phyloP scores from a whole-genome alignment of 73 alveolate species.

The Blepharisma stoltei region DNA sequence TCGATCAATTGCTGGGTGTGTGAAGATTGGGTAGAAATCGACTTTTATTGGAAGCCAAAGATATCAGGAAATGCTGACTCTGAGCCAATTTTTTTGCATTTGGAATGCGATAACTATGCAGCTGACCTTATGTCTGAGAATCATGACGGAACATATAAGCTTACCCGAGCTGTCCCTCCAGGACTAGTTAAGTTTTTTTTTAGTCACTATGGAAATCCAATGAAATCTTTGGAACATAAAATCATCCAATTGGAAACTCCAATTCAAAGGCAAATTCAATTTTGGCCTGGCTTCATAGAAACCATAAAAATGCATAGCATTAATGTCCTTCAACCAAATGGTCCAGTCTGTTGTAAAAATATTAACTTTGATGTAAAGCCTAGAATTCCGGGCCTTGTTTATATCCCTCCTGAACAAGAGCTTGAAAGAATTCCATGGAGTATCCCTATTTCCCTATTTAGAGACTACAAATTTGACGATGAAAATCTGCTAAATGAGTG shows the following conservation, averaged over 20 bases:
- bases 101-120: slow-evolving; percentile 10
- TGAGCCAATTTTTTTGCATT: slow-evolving; percentile 21
- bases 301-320: background rate
- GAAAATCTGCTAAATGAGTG: slow-evolving; percentile 59
- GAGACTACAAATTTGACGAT: slow-evolving; percentile 54
- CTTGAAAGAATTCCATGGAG: slow-evolving; percentile 37
- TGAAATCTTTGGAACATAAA: background rate
- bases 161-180: slow-evolving; percentile 26
- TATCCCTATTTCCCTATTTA: slow-evolving; percentile 55
- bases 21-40: slow-evolving; percentile 26
- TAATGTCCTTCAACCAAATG: background rate
- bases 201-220: slow-evolving; percentile 27
- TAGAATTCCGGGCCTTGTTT: background rate
- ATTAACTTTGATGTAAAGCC: background rate
- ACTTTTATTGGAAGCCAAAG: slow-evolving; percentile 4
- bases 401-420: slow-evolving; percentile 1
- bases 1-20: slow-evolving; percentile 22
- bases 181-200: slow-evolving; percentile 17
- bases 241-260: background rate
- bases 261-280: background rate
- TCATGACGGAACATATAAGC: background rate
- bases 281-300: background rate
- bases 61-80: background rate
- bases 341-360: background rate
- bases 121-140: background rate